Percentiles rank a stretch among this genome's conserved stretches.
Conservation (phyloP, 495 filamentous ascomycete genomes). For the Hypoxylon crocopeplum region DNA sequence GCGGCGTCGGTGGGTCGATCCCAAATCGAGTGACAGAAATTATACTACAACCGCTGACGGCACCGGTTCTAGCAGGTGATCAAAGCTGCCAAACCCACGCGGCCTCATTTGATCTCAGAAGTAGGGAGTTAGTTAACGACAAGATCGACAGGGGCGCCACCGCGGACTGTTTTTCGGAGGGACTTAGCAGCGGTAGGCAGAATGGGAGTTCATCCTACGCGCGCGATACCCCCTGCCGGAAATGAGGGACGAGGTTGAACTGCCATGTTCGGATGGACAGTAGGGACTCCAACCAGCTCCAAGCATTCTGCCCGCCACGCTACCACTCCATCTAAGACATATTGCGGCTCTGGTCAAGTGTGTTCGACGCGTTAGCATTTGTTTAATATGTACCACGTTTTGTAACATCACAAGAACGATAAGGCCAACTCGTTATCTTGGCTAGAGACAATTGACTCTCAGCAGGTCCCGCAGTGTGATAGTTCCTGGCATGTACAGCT, state of each 20-base stretch:
- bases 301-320: conserved; percentile 12
- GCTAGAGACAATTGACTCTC: conserved; percentile 29
- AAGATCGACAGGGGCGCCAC: conserved; percentile 19
- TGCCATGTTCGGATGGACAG: conserved; percentile 29
- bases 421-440: conserved; percentile 16
- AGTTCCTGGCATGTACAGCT: conserved; percentile 38
- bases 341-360: conserved; percentile 22
- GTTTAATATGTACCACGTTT: conserved; percentile 8
- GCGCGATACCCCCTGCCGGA: conserved; percentile 11
- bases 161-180: conserved; percentile 31
- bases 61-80: conserved; percentile 33
- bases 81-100: conserved; percentile 12
- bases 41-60: conserved; percentile 3
- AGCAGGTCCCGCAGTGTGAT: conserved; percentile 33
- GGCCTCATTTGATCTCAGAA: conserved; percentile 11
- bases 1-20: conserved; percentile 4
- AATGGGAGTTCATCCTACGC: conserved; percentile 22
- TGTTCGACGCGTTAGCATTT: conserved; percentile 13
- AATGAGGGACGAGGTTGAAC: conserved; percentile 15
- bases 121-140: conserved; percentile 3
- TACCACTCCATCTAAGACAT: conserved; percentile 15
- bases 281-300: conserved; percentile 10
- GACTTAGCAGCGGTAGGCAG: conserved; percentile 17
- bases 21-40: conserved; percentile 18
- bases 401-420: conserved; percentile 36